Evolutionary conservation across 208 protist species (phyloP), one percentile per base, ranked within the genome.

Genomic region (Novymonas esmeraldas): DNA sequence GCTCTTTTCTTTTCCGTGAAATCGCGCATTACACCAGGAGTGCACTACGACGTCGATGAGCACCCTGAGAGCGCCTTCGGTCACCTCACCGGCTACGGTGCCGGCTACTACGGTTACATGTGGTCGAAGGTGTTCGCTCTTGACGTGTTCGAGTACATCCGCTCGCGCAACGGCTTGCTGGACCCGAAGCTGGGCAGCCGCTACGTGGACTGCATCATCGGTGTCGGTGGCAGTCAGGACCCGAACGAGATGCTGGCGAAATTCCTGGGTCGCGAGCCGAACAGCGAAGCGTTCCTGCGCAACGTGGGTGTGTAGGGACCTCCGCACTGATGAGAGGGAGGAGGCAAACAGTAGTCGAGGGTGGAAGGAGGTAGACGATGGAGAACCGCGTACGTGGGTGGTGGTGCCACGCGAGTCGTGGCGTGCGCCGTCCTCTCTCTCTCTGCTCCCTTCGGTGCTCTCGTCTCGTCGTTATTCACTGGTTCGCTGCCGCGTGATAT

Each of bases 21-120:
- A 68, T 73, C 70, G 11, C 75, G 78, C 22, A 78, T 94, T 34
- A 72, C 77, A 63, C 82, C 87, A 16, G 84, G 85, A 6, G 79
- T 96, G 59, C 54, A 79, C 46, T 86, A 78, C 61, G 72, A 85
- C 18, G 34, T 65, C 42, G 70, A 83, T 33, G 87, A 80, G 7
- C 88, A 96, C 68, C 89, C 93, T 57, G 85, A 92, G 82, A 79
- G 72, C 45, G 65, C 82, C n/a, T 96, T 96, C 63, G 80, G 76
- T 0, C 91, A 96, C 66, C 65, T 96, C 41, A 92, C 73, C 6
- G 88, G 88, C 20, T 94, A 96, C 68, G 81, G 78, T 22, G 86
- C 88, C 16, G 80, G 79, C 22, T 94, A 94, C 76, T 96, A 96
- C 68, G 82, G 82, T 29, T 93, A 96, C 81, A 87, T 92, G 80